phyloP scores from a whole-genome alignment of 768 basidiomycete genomes.

The Tephrocybe sp. region DNA sequence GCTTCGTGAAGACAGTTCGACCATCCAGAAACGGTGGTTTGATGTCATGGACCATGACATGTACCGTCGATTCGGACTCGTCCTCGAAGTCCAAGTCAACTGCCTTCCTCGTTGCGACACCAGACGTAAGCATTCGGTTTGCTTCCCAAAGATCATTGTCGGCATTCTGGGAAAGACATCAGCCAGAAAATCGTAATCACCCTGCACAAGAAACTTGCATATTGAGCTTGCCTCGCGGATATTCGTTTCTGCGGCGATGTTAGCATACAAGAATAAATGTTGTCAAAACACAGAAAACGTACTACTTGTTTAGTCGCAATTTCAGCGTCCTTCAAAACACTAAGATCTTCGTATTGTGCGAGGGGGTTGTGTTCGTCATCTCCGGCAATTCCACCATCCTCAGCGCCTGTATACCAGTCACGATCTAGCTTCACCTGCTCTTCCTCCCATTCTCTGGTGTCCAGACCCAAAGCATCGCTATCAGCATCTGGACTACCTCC shows the following conservation, averaged over 20 bases:
- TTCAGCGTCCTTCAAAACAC: slow-evolving; percentile 65
- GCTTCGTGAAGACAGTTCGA: slow-evolving; percentile 92
- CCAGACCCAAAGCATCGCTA: slow-evolving; percentile 61
- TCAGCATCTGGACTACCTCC: slow-evolving; percentile 72
- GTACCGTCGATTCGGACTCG: slow-evolving; percentile 93
- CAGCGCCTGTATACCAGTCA: slow-evolving; percentile 95
- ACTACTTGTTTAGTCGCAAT: slow-evolving; percentile 76
- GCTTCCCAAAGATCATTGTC: slow-evolving; percentile 99
- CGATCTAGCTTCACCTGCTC: slow-evolving; percentile 90
- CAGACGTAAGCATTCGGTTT: slow-evolving; percentile 96
- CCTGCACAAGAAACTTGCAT: slow-evolving; percentile 50
- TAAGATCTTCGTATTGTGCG: slow-evolving; percentile 89
- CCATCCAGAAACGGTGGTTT: slow-evolving; percentile 99
- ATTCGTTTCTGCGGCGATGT: slow-evolving; percentile 66
- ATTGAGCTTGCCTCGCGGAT: slow-evolving; percentile 95
- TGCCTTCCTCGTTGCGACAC: slow-evolving; percentile 82
- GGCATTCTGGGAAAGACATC: slow-evolving; percentile 64
- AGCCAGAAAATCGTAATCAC: slow-evolving; percentile 8
- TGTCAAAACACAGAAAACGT: slow-evolving; percentile 25
- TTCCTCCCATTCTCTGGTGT: slow-evolving; percentile 94
- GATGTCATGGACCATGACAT: slow-evolving; percentile 95
- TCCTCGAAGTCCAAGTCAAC: slow-evolving; percentile 96
- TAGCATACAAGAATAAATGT: not conserved
- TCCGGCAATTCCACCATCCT: slow-evolving; percentile 81
- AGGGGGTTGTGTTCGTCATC: slow-evolving; percentile 94